Conservation (phyloP, 2,329 filamentous ascomycete species). For the Penicillium rolfsii region DNA sequence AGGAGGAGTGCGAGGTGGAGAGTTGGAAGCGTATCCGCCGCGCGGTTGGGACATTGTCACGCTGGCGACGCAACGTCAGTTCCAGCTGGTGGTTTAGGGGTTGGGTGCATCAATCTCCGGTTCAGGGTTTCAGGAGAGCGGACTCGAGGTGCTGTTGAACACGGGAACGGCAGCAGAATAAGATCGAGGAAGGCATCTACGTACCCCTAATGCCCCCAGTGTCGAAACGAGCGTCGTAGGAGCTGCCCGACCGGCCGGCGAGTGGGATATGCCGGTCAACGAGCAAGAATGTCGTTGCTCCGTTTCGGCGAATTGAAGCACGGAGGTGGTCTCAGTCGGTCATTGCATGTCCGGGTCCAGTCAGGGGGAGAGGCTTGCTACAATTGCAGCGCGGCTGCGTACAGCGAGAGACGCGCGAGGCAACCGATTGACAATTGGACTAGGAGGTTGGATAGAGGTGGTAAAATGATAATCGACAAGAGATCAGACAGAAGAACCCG, state of each 20-base stretch:
- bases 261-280: constrained; percentile 8
- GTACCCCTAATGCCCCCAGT: constrained; percentile 22
- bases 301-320: constrained; percentile 11
- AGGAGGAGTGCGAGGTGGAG: constrained; percentile 48
- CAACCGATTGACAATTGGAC: constrained; percentile 6
- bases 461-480: background rate
- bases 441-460: background rate
- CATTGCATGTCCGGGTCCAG: constrained; percentile 21
- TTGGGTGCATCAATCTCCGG: background rate
- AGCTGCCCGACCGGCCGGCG: constrained; percentile 15
- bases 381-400: constrained; percentile 11
- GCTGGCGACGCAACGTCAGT: constrained; percentile 22
- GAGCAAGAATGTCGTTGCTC: constrained; percentile 3
- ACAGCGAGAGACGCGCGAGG: background rate
- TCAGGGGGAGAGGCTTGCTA: constrained; percentile 8
- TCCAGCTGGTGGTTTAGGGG: background rate
- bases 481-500: constrained; percentile 14
- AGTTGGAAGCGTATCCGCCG: constrained; percentile 32
- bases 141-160: background rate
- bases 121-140: constrained; percentile 2
- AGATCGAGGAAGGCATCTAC: constrained; percentile 6
- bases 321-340: constrained; percentile 15
- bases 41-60: constrained; percentile 36
- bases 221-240: constrained; percentile 1
- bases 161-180: background rate